phyloP scores from a whole-genome alignment of 2,329 filamentous ascomycete species.

The Orbilia javanica region DNA sequence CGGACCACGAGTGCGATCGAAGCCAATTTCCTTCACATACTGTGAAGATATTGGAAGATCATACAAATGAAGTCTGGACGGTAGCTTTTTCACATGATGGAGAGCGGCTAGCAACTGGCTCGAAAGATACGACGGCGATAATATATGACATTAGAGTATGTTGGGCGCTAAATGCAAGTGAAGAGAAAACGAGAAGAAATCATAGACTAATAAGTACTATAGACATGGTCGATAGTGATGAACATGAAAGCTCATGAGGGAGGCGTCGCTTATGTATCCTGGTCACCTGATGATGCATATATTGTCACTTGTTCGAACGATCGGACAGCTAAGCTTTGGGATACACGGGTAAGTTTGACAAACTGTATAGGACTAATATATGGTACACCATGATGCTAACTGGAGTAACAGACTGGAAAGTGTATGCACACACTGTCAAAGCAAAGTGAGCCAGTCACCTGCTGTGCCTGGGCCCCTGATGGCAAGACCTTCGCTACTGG shows the following conservation, averaged over 20 bases:
- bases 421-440: slow-evolving; percentile 75
- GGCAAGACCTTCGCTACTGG: slow-evolving; percentile 82
- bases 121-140: slow-evolving; percentile 78
- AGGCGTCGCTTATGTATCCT: slow-evolving; percentile 83
- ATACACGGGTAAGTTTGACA: slow-evolving; percentile 72
- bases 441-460: slow-evolving; percentile 86
- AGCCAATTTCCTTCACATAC: slow-evolving; percentile 81
- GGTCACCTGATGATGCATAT: slow-evolving; percentile 91
- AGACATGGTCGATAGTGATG: slow-evolving; percentile 75
- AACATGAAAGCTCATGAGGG: slow-evolving; percentile 75
- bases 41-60: slow-evolving; percentile 77
- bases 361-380: neutral
- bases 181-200: too few relatives aligned
- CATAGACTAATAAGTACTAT: slow-evolving; percentile 4
- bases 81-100: slow-evolving; percentile 91
- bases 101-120: slow-evolving; percentile 82
- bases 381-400: slow-evolving; percentile 70
- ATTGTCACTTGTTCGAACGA: slow-evolving; percentile 87
- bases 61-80: slow-evolving; percentile 90
- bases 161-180: neutral
- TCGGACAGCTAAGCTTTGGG: slow-evolving; percentile 80
- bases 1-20: slow-evolving; percentile 85
- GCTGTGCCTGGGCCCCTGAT: slow-evolving; percentile 88
- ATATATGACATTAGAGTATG: slow-evolving; percentile 79
- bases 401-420: slow-evolving; percentile 71